Base-by-base conservation (phyloP, 768 basidiomycete genomes). In the Lentinus tigrinus region DNA sequence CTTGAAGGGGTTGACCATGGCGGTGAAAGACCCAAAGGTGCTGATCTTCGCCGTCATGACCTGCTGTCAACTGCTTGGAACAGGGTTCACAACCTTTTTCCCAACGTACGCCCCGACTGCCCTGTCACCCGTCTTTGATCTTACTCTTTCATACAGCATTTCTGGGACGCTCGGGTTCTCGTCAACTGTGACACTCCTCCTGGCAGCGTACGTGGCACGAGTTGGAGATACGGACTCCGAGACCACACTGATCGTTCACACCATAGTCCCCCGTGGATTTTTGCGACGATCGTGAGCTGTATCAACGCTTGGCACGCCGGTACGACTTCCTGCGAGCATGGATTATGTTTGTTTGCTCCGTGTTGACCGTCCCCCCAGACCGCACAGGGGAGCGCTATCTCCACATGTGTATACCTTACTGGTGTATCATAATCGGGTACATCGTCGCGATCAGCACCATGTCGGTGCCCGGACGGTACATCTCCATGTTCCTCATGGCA, bases 401-500 rank as follows among this genome's bases (percentile, higher is more conserved):
- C 76, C 87, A 88, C 67, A 74, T 81, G 47, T 69, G 73, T 2
- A 73, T 67, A 3, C 80, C 78, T 72, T 85, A 82, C 83, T 85
- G 84, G 84, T 79, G 73, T 4, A 78, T 79, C 42, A 83, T 87
- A 2, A 38, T 85, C 4, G 87, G 83, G 1, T 87, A 80, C 62
- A 81, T 87, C 59, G 84, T 88, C 56, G 79, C 78, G 1, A 66
- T 86, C 21, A 78, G 78, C 1, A 87, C 85, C 0, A 76, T 76
- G 71, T 72, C 70, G 3, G 75, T 76, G 16, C 77, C 70, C 0
- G 84, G 76, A 1, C 79, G 85, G 52, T 87, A 88, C 61, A 72
- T 87, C 24, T 77, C 83, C 0, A 70, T 87, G 68, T 87, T 87
- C 70, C 73, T 87, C 31, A 85, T 88, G 84, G 78, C 85, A 0